Evolutionary conservation across 495 filamentous ascomycete species (phyloP).

Genomic region (Trichodelitschia bisporula): DNA sequence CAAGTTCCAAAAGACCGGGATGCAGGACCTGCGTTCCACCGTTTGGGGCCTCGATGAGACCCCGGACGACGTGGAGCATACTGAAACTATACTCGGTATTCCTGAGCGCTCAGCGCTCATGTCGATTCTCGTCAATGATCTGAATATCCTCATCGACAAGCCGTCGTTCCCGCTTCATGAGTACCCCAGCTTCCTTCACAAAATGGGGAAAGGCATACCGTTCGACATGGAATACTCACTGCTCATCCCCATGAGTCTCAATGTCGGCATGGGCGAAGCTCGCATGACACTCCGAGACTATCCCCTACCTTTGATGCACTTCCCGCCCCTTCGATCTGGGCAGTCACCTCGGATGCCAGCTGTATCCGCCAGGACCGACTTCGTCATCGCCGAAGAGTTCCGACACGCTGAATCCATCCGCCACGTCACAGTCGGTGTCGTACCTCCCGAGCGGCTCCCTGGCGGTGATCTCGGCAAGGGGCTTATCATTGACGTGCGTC

Average conservation of each 20-base stretch:
- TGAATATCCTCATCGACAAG: conserved; percentile 72
- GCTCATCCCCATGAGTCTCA: conserved; percentile 70
- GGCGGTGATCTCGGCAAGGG: conserved; percentile 26
- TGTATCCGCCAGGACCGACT: conserved; percentile 67
- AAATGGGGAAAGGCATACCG: conserved; percentile 88
- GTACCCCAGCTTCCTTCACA: conserved; percentile 58
- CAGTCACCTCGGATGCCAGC: conserved; percentile 64
- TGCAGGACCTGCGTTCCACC: conserved; percentile 52
- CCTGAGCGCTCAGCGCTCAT: conserved; percentile 70
- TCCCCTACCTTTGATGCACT: conserved; percentile 73
- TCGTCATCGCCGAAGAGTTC: conserved; percentile 91
- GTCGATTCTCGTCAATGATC: conserved; percentile 56
- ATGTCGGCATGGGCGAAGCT: conserved; percentile 79
- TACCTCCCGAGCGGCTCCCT: conserved; percentile 32
- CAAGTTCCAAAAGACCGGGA: conserved; percentile 38
- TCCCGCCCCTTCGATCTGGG: conserved; percentile 54
- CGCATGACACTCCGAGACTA: conserved; percentile 74
- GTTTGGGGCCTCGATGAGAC: conserved; percentile 71
- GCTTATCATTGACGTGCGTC: conserved; percentile 63
- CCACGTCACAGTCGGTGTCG: conserved; percentile 59
- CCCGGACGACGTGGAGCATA: conserved; percentile 55
- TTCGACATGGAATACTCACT: conserved; percentile 71
- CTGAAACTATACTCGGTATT: conserved; percentile 65
- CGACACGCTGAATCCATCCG: conserved; percentile 52
- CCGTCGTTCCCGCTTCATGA: conserved; percentile 69